Base-by-base conservation (phyloP, 78 protist genomes). In the Dictyostelium brefeldianum region DNA sequence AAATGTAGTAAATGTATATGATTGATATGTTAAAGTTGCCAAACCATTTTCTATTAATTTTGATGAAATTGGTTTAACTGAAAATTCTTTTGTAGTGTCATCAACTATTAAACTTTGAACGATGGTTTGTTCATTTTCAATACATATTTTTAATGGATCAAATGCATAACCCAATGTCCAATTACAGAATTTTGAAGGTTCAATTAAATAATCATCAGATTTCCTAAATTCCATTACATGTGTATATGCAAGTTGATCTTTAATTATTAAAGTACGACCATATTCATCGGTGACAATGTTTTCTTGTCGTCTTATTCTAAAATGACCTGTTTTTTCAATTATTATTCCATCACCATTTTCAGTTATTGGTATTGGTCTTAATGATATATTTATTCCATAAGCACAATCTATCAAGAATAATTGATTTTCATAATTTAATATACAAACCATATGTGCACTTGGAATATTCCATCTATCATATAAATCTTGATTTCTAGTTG, bases 371-470 rank as follows among this genome's bases (percentile, higher is more conserved):
- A 79, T 79, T 6, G 83, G 83, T 17, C 11, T 31, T 41, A 79
- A 41, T 41, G 83, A 67, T 5, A 79, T 17, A 41, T 56, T 56
- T 20, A 53, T 6, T 41, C 83, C 83, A 56, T 56, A 79, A 8
- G 70, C 83, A 31, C 53, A 48, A 59, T 79, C 83, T 31, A 79
- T 4, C 7, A 79, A n/a, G 36, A 41, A 79, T 25, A 56, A 48
- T 5, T 48, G 4, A 20, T 9, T 12, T 5, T 54, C 15, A 20
- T 41, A 17, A 27, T 15, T 25, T 17, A 78, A 20, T 11, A 78
- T 10, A 1, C 9, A 53, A 9, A 53, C 54, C 54, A 12, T n/a
- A 31, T 78, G 82, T 25, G 69, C 82, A 27, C 5, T 47, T 8
- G 62, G 62, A 20, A 48, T 25, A 20, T 59, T 65, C 82, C 82